phyloP scores from a whole-genome alignment of 2,329 filamentous ascomycete genomes.

The Cladosporium sp. region DNA sequence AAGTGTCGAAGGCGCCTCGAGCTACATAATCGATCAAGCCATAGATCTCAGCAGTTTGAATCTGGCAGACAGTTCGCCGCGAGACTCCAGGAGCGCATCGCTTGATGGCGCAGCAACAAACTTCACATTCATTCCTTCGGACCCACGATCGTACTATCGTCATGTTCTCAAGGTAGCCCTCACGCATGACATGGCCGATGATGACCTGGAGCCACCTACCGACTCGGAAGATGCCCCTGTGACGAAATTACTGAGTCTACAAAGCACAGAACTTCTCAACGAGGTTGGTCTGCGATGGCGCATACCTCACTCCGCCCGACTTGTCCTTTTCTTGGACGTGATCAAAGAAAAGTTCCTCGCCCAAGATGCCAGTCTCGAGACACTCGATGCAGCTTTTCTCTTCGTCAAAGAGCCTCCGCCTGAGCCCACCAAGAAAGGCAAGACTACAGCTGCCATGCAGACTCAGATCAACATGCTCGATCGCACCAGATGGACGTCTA shows the following conservation, averaged over 20 bases:
- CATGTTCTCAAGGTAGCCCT: slow-evolving; percentile 78
- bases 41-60: slow-evolving; percentile 68
- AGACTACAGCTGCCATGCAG: slow-evolving; percentile 47
- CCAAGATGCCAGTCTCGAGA: slow-evolving; percentile 76
- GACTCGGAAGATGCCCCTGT: slow-evolving; percentile 50
- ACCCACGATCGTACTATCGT: slow-evolving; percentile 80
- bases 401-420: slow-evolving; percentile 70
- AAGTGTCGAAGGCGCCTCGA: slow-evolving; percentile 42
- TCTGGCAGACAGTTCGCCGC: slow-evolving; percentile 51
- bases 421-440: slow-evolving; percentile 52
- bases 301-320: slow-evolving; percentile 76
- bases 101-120: slow-evolving; percentile 38
- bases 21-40: slow-evolving; percentile 65
- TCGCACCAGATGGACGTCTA: slow-evolving; percentile 51
- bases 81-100: slow-evolving; percentile 37
- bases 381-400: slow-evolving; percentile 79
- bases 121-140: slow-evolving; percentile 87
- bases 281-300: slow-evolving; percentile 89
- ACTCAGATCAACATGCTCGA: slow-evolving; percentile 48
- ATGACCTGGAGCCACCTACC: slow-evolving; percentile 52
- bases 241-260: slow-evolving; percentile 65
- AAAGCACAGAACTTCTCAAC: slow-evolving; percentile 77
- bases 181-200: slow-evolving; percentile 59
- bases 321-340: slow-evolving; percentile 81
- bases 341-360: slow-evolving; percentile 81